Evolutionary conservation across 192 early-diverging fungal species (phyloP).

Genomic region (Coemansia sp.): DNA sequence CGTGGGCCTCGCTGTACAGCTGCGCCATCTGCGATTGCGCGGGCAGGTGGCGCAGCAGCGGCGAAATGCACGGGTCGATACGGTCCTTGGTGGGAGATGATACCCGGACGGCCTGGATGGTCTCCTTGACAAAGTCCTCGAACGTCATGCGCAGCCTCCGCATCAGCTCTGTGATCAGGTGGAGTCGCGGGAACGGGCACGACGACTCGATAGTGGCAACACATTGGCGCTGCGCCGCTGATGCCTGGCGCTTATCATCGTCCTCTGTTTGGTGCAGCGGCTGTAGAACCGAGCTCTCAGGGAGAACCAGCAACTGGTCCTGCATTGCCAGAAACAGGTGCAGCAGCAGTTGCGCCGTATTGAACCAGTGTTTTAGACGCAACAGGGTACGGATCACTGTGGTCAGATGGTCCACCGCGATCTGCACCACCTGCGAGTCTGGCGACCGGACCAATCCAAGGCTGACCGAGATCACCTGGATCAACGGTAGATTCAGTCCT

Average conservation of each 20-base stretch:
- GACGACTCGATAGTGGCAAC: constrained; percentile 22
- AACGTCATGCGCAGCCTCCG: constrained; percentile 44
- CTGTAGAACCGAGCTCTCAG: constrained; percentile 6
- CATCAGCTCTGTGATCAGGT: constrained; percentile 51
- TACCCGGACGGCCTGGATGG: constrained; percentile 41
- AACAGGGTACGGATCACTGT: constrained; percentile 47
- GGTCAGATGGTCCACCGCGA: constrained; percentile 44
- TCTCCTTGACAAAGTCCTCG: constrained; percentile 52
- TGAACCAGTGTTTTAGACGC: constrained; percentile 55
- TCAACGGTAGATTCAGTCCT: constrained; percentile 42
- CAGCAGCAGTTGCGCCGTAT: constrained; percentile 49
- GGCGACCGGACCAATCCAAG: constrained; percentile 49
- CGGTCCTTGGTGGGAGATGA: constrained; percentile 36
- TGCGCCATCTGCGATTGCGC: constrained; percentile 28
- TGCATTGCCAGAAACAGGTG: constrained; percentile 52
- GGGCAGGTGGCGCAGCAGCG: constrained; percentile 45
- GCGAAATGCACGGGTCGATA: constrained; percentile 47
- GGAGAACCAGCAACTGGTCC: constrained; percentile 42
- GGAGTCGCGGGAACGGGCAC: constrained; percentile 43
- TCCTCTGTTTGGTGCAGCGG: background rate
- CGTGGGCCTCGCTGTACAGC: constrained; percentile 15
- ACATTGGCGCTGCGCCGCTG: no score
- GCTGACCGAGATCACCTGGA: constrained; percentile 50
- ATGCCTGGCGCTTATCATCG: background rate
- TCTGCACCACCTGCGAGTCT: constrained; percentile 40